Percentiles rank a stretch among this genome's conserved stretches.
phyloP scores from a whole-genome alignment of 2,329 filamentous ascomycete species.

The Penicillium freii region DNA sequence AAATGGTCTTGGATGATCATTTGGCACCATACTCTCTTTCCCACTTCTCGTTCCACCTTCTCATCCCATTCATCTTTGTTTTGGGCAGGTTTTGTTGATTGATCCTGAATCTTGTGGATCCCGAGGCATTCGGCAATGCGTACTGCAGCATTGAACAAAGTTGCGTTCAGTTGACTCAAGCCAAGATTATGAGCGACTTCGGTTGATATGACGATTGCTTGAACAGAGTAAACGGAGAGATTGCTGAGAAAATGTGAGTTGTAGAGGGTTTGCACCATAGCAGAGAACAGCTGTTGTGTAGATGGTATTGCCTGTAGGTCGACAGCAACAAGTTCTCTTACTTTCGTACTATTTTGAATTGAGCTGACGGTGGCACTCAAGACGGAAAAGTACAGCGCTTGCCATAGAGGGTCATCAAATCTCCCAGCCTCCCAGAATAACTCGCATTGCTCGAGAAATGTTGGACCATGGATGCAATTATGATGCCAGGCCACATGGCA shows the following conservation, averaged over 20 bases:
- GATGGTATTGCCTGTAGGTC: conserved; percentile 25
- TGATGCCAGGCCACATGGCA: conserved; percentile 27
- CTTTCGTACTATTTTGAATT: conserved; percentile 25
- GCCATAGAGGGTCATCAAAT: conserved; percentile 28
- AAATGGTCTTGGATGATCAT: conserved; percentile 42
- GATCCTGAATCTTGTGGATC: conserved; percentile 27
- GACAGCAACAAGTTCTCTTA: conserved; percentile 16
- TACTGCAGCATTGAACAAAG: conserved; percentile 36
- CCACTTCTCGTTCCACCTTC: conserved; percentile 33
- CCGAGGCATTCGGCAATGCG: conserved; percentile 37
- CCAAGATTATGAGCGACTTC: conserved; percentile 41
- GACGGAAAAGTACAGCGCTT: conserved; percentile 26
- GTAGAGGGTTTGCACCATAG: conserved; percentile 37
- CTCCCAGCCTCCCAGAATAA: conserved; percentile 24
- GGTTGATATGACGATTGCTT: conserved; percentile 41
- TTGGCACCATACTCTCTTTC: conserved; percentile 40
- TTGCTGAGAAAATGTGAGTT: conserved; percentile 35
- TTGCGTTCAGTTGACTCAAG: conserved; percentile 37
- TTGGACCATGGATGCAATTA: conserved; percentile 25
- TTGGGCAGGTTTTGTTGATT: conserved; percentile 1
- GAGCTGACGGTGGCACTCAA: conserved; percentile 26
- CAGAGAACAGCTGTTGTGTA: conserved; percentile 27
- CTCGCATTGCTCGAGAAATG: conserved; percentile 28
- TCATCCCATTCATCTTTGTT: conserved; percentile 26
- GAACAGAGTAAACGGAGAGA: conserved; percentile 31